Evolutionary conservation across 768 basidiomycete species (phyloP), one percentile per base, ranked within the genome.

Genomic region (Leccinum arenicola): DNA sequence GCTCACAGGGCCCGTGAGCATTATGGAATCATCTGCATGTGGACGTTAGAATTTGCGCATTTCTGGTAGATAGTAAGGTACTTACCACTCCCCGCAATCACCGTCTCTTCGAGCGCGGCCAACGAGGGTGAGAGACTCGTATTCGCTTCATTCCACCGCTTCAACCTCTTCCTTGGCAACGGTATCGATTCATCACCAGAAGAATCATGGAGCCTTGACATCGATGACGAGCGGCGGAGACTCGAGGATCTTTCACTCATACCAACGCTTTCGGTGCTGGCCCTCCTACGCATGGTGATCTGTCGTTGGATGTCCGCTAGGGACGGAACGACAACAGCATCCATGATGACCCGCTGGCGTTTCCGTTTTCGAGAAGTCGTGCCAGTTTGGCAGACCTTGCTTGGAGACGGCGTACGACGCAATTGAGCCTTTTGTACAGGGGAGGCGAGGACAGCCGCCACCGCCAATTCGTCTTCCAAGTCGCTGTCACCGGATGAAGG

Each of bases 281-380:
- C 65, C 48, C 63, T 63, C 55, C 66, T 65, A 45, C 58, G 62
- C 62, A 67, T 58, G 52, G 33, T 51, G 25, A 61, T 61, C 38
- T 62, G 48, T 50, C 61, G 64, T 27, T 58, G 59, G 33, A 76
- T 52, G 17, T 73, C 67, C 0, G 65, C 70, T 17, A 78, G 61
- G 9, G 73, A 72, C 12, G 81, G 80, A 50, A 82, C 75, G 51
- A 79, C 78, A 12, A 84, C 83, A 3, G 79, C 78, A 12, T 85
- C 85, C 74, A 84, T 70, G 59, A 82, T 63, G 6, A 77, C 65
- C 33, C 82, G 70, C 68, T 78, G 81, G 57, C 83, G 80, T 69
- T 84, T 86, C 63, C 67, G 73, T 47, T 70, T 72, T 12, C 62
- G 61, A 1, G 64, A 60, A 11, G 19, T 54, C 23, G 50, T 19